Conservation (phyloP, 257 asterid species). For the Perilla frutescens region DNA sequence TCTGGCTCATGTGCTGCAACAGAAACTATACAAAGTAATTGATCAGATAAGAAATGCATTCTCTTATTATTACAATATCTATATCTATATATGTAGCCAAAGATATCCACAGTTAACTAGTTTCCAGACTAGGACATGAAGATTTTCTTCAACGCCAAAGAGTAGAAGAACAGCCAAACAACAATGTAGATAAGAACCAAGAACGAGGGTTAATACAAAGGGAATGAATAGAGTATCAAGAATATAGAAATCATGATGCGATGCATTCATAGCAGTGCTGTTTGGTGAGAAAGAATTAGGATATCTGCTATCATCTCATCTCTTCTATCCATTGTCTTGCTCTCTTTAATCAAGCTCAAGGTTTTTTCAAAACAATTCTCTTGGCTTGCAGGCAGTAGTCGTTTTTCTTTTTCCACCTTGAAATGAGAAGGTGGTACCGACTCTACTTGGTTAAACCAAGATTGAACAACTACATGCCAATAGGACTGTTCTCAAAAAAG, state of each 20-base stretch:
- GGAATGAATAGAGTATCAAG: neutral
- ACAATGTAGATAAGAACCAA: neutral
- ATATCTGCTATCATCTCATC: neutral
- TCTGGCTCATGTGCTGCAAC: neutral
- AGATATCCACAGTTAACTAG: neutral
- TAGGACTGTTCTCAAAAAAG: neutral
- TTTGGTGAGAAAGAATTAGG: neutral
- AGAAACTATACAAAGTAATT: neutral
- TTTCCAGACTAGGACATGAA: neutral
- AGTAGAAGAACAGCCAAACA: neutral
- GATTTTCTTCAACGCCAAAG: neutral
- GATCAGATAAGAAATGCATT: neutral
- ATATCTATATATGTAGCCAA: neutral
- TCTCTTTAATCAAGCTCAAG: neutral
- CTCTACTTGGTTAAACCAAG: neutral
- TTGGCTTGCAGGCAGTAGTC: neutral
- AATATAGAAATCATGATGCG: neutral
- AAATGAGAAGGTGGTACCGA: neutral
- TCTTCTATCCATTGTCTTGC: neutral
- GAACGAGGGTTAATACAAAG: neutral
- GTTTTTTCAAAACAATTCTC: neutral
- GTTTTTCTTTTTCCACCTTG: neutral
- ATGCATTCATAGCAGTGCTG: neutral
- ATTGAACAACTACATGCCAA: neutral
- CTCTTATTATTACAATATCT: neutral